A percentile compares a stretch with the other conserved stretches of the same genome.
Conservation (phyloP, 352 stramenopile genomes). For the Phytophthora meadii region DNA sequence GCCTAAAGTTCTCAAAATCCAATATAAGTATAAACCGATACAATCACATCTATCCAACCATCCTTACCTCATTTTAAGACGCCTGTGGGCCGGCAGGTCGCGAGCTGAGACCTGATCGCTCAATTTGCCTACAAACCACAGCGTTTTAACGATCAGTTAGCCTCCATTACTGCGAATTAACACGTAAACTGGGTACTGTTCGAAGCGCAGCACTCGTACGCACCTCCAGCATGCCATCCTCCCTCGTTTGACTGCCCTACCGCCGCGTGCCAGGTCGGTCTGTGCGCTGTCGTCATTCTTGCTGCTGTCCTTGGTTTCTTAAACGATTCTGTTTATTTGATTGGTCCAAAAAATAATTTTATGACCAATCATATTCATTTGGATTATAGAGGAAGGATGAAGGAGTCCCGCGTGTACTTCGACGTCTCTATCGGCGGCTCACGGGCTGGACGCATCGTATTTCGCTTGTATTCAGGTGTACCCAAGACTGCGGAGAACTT, state of each 20-base stretch:
- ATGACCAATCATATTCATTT: not conserved
- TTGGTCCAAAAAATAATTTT: slow-evolving; percentile 4
- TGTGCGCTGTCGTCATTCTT: slow-evolving; percentile 86
- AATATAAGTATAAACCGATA: not conserved
- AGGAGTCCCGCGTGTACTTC: slow-evolving; percentile 47
- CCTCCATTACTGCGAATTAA: not conserved
- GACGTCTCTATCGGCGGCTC: slow-evolving; percentile 91
- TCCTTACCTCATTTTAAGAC: slow-evolving; percentile 82
- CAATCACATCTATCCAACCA: not conserved
- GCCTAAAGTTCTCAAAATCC: slow-evolving; percentile 35
- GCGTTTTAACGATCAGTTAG: slow-evolving; percentile 3
- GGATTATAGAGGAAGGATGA: slow-evolving; percentile 18
- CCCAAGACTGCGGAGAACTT: slow-evolving; percentile 78
- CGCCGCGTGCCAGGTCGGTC: slow-evolving; percentile 86
- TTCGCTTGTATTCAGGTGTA: slow-evolving; percentile 63
- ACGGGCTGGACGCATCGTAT: slow-evolving; percentile 63
- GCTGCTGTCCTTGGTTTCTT: not conserved
- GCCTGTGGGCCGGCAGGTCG: slow-evolving; percentile 82
- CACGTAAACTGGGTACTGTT: not conserved
- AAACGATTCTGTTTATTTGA: not conserved
- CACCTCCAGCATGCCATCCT: slow-evolving; percentile 84
- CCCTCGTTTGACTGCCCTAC: slow-evolving; percentile 89
- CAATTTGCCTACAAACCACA: slow-evolving; percentile 54
- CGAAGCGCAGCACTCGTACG: not conserved
- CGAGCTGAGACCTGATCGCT: slow-evolving; percentile 85